These are phyloP conservation scores for Pleoardoris graminearum DNA, from an alignment of 2,329 filamentous ascomycete genomes.

Conservation along the genomic window DNA sequence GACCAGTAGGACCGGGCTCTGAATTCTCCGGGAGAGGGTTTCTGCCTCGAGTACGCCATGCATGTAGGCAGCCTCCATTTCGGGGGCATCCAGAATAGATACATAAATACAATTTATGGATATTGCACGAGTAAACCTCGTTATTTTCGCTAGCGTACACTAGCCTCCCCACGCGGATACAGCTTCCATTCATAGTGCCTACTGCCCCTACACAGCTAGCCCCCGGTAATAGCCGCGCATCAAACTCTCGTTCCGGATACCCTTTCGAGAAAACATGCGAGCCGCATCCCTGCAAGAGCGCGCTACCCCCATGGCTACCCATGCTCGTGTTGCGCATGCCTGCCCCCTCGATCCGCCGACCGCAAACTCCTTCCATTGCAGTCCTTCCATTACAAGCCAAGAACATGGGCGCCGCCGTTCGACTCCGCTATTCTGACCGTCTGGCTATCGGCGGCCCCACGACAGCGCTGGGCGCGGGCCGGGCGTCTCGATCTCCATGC, in stretches of 20 bases:
- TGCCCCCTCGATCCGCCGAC: not conserved
- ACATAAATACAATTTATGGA: too few relatives aligned
- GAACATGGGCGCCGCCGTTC: not conserved
- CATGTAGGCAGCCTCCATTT: too few relatives aligned
- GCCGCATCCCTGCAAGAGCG: conserved; percentile 6
- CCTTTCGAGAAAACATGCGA: conserved; percentile 9
- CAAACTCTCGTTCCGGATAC: conserved; percentile 6
- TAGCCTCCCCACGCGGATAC: too few relatives aligned
- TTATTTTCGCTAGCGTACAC: too few relatives aligned
- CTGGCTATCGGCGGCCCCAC: too few relatives aligned
- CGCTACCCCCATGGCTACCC: not conserved
- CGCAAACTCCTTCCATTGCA: not conserved
- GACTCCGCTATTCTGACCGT: not conserved
- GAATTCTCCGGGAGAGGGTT: too few relatives aligned
- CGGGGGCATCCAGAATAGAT: too few relatives aligned
- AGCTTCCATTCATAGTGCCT: too few relatives aligned
- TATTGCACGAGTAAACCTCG: too few relatives aligned
- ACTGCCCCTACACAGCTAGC: too few relatives aligned
- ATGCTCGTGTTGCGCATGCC: not conserved
- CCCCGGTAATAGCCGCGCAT: conserved; percentile 1
- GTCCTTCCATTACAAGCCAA: not conserved
- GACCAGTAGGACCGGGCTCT: too few relatives aligned
- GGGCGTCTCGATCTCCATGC: not conserved
- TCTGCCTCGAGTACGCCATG: too few relatives aligned
- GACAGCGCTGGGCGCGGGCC: not conserved